Evolutionary conservation across 106 monocot species (phyloP), one percentile per base, ranked within the genome.

Genomic region (Phalaenopsis aphrodite): DNA sequence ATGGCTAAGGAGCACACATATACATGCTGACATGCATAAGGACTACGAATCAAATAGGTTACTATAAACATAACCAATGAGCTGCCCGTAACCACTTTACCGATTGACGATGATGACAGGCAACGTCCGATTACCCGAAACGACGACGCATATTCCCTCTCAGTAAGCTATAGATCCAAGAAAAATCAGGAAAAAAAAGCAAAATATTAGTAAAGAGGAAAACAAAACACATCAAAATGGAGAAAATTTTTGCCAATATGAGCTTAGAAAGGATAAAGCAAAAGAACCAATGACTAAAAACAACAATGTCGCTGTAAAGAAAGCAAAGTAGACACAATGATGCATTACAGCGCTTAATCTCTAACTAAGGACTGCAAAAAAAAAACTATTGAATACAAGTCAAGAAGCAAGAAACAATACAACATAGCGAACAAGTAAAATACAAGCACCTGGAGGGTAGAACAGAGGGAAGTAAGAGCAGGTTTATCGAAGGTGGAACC

Each of bases 51-150:
- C 2, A 71, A 71, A 71, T 8, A 12, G 71, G 23, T 41, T 10
- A 12, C 5, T 12, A 45, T 75, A 45, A 43, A 74, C 42, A n/a
- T 43, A 17, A 75, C 14, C 42, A 19, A 46, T n/a, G 2, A 75
- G 42, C 5, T 37, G 16, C 37, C 43, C 43, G 52, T 10, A 49
- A 5, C 14, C 3, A 49, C 49, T 12, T 76, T 52, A 76, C 76
- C 76, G 49, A 52, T 9, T 76, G 17, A 48, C 19, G 76, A 76
- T n/a, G 76, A 48, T 24, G 76, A 76, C 2, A 49, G 49, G 49
- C 24, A 76, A 36, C 76, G 49, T 7, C 49, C 21, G 41, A 49
- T 76, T 30, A 76, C 52, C 76, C 11, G 76, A 76, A 76, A 76
- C n/a, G 49, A 47, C 2, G 23, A 74, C 19, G 74, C 76, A 39